These are phyloP conservation scores for Begonia masoniana DNA, from an alignment of 306 rosid species.

Conservation along the genomic window DNA sequence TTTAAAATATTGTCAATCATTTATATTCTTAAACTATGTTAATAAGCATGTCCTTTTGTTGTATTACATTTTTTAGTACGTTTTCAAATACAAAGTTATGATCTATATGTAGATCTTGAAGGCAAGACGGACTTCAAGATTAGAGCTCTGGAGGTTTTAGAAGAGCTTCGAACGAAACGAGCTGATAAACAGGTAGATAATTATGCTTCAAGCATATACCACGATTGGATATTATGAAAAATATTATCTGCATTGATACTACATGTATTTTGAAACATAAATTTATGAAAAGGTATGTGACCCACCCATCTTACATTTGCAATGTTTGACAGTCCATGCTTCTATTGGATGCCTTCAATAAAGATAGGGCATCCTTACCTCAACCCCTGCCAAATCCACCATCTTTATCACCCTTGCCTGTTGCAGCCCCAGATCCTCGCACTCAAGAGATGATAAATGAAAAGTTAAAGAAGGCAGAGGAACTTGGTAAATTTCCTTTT, in stretches of 20 bases:
- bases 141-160: slow-evolving; percentile 79
- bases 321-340: slow-evolving; percentile 54
- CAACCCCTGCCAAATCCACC: slow-evolving; percentile 89
- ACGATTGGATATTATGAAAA: no score
- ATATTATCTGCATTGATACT: no score
- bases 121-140: slow-evolving; percentile 90
- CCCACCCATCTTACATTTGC: slow-evolving; percentile 2
- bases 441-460: slow-evolving; percentile 99
- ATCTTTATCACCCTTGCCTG: slow-evolving; percentile 78
- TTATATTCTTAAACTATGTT: no score
- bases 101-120: slow-evolving; percentile 66
- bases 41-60: no score
- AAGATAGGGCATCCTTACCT: slow-evolving; percentile 93
- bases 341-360: slow-evolving; percentile 93
- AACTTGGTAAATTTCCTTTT: slow-evolving; percentile 53
- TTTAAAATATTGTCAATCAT: no score
- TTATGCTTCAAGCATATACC: no score
- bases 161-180: slow-evolving; percentile 80
- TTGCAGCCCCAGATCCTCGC: slow-evolving; percentile 69
- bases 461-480: slow-evolving; percentile 95
- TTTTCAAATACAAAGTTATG: no score
- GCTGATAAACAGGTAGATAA: slow-evolving; percentile 82
- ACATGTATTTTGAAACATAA: no score
- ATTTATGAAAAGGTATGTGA: no score
- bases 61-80: no score